Base-by-base conservation (phyloP, 176 grass and related monocot genomes). In the Juncus effusus region DNA sequence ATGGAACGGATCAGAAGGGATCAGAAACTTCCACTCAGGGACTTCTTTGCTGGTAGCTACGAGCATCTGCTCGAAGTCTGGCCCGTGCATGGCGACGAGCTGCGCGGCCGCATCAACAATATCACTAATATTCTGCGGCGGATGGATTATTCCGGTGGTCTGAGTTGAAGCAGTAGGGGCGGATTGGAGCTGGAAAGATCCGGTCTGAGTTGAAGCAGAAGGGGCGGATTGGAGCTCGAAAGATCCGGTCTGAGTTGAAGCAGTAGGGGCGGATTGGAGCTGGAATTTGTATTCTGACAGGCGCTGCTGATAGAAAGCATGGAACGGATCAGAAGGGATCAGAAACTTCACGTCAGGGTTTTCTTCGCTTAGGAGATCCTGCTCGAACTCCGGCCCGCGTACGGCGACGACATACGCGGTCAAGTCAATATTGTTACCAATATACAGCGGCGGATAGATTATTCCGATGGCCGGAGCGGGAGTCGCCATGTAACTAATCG, bases 281-380 rank as follows among this genome's bases (percentile, higher is more conserved):
- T 81, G 64, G 13, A 78, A 54, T 10, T 59, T 64, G 64, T 85
- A 62, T 62, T 92, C 85, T 2, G 79, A 49, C 13, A 97, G 60
- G 6, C 85, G 81, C 69, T 89, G 82, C 85, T 99, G 82, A 80
- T 99, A 99, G 70, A 89, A 93, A 52, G 60, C 78, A 52, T 99
- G 85, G 78, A 92, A 95, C 42, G 90, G 85, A 45, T 99, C 90
- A 37, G 82, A 89, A 10, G 88, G 35, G 63, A 79, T 90, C 36
- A 99, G 75, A 61, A 99, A 99, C 65, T 99, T 89, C 68, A 97
- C 92, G 44, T 97, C 89, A 40, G 88, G 83, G 58, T 97, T 97
- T 56, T 77, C 79, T 10, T 81, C 80, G 78, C 89, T 93, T 52
- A 92, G 63, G 75, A 90, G 83, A 64, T 83, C 77, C 61, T 7